Percentiles rank a stretch among this genome's conserved stretches.
phyloP scores from a whole-genome alignment of 2,329 filamentous ascomycete genomes.

The Fusarium virguliforme region DNA sequence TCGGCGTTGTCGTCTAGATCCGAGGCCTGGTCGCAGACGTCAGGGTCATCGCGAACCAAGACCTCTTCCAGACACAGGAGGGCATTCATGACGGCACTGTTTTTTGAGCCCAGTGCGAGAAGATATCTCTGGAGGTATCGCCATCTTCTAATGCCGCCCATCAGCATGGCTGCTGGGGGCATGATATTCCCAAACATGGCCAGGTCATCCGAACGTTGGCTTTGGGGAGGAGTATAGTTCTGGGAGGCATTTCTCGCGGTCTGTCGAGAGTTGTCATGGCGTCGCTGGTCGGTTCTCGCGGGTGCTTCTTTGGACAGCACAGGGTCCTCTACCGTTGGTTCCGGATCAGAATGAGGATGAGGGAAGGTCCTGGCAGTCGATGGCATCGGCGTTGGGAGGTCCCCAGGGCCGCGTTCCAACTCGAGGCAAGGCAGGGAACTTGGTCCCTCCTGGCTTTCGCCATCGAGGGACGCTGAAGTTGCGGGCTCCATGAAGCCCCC shows the following conservation, averaged over 20 bases:
- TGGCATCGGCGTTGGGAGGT: conserved; percentile 8
- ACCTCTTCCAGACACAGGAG: conserved; percentile 25
- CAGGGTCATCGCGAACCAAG: conserved; percentile 2
- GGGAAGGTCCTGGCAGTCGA: neutral
- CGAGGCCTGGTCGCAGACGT: neutral
- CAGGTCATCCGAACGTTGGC: neutral
- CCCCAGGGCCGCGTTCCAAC: conserved; percentile 6
- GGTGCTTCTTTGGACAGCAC: neutral
- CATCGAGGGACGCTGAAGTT: conserved; percentile 4
- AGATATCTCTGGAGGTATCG: conserved; percentile 21
- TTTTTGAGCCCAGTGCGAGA: conserved; percentile 13
- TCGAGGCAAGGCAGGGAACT: conserved; percentile 7
- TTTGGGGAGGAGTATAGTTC: neutral
- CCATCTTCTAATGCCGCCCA: conserved; percentile 25
- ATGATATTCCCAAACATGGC: conserved; percentile 19
- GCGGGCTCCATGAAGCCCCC: conserved; percentile 4
- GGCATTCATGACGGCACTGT: conserved; percentile 16
- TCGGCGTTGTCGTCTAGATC: conserved; percentile 6
- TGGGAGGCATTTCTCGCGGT: neutral
- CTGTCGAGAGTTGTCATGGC: neutral
- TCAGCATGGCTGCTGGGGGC: conserved; percentile 27
- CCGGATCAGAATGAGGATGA: neutral
- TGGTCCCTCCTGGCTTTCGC: neutral
- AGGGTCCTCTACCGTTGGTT: neutral
- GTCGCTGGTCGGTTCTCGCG: neutral